These are phyloP conservation scores for Xylariaceae sp. DNA, from an alignment of 2,329 filamentous ascomycete species.

Conservation along the genomic window DNA sequence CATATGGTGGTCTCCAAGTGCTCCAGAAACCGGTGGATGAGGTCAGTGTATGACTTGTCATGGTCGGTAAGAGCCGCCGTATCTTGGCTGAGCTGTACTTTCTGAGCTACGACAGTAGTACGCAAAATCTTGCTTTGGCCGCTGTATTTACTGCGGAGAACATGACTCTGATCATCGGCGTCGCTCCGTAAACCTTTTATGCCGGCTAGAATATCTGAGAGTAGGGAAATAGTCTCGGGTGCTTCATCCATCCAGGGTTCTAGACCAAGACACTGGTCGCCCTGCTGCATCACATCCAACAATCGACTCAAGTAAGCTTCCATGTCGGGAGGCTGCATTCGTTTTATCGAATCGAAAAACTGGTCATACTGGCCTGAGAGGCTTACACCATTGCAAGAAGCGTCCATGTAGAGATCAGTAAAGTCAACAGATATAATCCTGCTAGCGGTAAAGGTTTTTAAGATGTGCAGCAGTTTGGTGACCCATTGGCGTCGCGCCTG, in stretches of 20 bases:
- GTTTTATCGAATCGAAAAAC: slow-evolving; percentile 64
- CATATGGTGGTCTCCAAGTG: slow-evolving; percentile 50
- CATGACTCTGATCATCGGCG: slow-evolving; percentile 53
- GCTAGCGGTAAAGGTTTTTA: slow-evolving; percentile 54
- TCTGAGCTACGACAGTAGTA: slow-evolving; percentile 81
- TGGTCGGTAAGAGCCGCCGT: slow-evolving; percentile 72
- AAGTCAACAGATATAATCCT: slow-evolving; percentile 47
- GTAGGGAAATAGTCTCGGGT: slow-evolving; percentile 40
- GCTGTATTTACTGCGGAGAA: slow-evolving; percentile 77
- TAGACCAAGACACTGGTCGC: slow-evolving; percentile 48
- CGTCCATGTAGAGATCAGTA: slow-evolving; percentile 65
- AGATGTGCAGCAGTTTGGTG: slow-evolving; percentile 53
- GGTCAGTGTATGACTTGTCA: slow-evolving; percentile 72
- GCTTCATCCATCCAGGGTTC: slow-evolving; percentile 44
- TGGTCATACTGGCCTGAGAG: slow-evolving; percentile 58
- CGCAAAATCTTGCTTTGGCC: slow-evolving; percentile 73
- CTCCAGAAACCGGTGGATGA: slow-evolving; percentile 65
- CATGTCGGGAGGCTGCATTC: slow-evolving; percentile 61
- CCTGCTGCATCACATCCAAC: slow-evolving; percentile 46
- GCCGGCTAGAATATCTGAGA: slow-evolving; percentile 52
- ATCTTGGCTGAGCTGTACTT: slow-evolving; percentile 80
- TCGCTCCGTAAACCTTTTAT: slow-evolving; percentile 55
- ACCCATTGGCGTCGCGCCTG: slow-evolving; percentile 48
- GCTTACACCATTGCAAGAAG: slow-evolving; percentile 62
- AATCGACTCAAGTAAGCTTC: slow-evolving; percentile 52